Percentiles rank a stretch among this genome's conserved stretches.
phyloP scores from a whole-genome alignment of 768 basidiomycete genomes.

The Phanerochaete sordida region DNA sequence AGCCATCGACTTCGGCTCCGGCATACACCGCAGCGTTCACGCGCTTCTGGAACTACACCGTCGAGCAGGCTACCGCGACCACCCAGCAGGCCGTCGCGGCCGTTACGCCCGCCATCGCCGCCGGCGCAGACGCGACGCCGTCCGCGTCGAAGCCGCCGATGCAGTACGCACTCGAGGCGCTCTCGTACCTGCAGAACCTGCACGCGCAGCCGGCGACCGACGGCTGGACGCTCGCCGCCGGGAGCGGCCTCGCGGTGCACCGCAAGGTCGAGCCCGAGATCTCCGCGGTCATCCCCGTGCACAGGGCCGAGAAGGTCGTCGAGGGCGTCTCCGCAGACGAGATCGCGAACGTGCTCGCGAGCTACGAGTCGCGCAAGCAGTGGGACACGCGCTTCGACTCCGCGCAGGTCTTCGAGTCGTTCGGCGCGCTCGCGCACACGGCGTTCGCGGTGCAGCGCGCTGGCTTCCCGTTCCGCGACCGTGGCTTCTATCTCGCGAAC shows the following conservation, averaged over 20 bases:
- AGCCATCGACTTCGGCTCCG: conserved; percentile 55
- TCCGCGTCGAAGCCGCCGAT: conserved; percentile 65
- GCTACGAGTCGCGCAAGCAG: conserved; percentile 64
- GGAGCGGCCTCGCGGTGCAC: conserved; percentile 73
- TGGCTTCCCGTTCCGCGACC: conserved; percentile 86
- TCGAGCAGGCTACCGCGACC: conserved; percentile 69
- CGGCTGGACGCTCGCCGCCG: conserved; percentile 76
- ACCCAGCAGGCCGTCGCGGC: conserved; percentile 79
- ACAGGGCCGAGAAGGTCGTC: conserved; percentile 86
- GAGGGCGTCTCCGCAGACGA: conserved; percentile 95
- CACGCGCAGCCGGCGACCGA: conserved; percentile 50
- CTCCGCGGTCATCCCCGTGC: conserved; percentile 77
- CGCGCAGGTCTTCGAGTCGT: conserved; percentile 68
- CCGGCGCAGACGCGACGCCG: conserved; percentile 38
- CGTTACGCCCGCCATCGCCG: conserved; percentile 53
- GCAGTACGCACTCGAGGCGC: conserved; percentile 78
- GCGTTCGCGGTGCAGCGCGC: conserved; percentile 70
- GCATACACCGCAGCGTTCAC: conserved; percentile 66
- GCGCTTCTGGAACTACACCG: conserved; percentile 69
- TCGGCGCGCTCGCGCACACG: conserved; percentile 70
- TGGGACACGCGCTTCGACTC: conserved; percentile 89
- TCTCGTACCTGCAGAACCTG: conserved; percentile 75
- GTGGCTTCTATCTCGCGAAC: conserved; percentile 83
- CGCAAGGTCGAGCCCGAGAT: conserved; percentile 74
- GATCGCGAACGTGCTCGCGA: conserved; percentile 67